Percentiles rank a stretch among this genome's conserved stretches.
phyloP scores from a whole-genome alignment of 2,329 filamentous ascomycete genomes.

The Botrytis pseudocinerea region DNA sequence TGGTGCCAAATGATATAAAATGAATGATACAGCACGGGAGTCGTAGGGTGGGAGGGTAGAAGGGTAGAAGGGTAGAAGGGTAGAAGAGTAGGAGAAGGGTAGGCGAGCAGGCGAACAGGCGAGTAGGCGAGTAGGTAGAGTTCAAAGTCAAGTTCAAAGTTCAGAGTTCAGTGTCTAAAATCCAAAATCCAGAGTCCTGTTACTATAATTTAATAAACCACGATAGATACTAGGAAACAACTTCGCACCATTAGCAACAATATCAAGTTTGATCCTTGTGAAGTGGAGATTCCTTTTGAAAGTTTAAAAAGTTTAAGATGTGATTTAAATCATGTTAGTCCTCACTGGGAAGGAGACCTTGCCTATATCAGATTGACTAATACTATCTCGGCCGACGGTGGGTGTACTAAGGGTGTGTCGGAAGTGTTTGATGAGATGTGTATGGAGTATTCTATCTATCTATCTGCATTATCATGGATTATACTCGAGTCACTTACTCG shows the following conservation, averaged over 20 bases:
- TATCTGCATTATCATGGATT: background rate
- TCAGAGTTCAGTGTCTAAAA: background rate
- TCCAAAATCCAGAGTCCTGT: background rate
- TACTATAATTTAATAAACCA: background rate
- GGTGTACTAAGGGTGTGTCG: background rate
- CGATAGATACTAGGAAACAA: background rate
- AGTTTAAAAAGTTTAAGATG: background rate
- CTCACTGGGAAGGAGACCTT: background rate
- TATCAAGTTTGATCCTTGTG: background rate
- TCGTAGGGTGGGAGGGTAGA: background rate
- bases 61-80: background rate
- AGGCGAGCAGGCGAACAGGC: background rate
- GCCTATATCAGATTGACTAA: background rate
- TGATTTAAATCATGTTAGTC: background rate
- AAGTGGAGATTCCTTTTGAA: constrained; percentile 5
- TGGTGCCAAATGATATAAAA: constrained; percentile 1
- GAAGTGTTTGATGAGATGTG: background rate
- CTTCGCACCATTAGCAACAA: background rate
- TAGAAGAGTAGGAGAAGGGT: background rate
- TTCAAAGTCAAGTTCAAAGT: background rate
- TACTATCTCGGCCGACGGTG: background rate
- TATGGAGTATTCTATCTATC: background rate
- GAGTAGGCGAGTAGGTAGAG: background rate
- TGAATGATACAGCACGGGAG: background rate
- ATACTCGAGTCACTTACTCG: constrained; percentile 1